Conservation (phyloP, 2,329 filamentous ascomycete species). For the Cryphonectria japonica region DNA sequence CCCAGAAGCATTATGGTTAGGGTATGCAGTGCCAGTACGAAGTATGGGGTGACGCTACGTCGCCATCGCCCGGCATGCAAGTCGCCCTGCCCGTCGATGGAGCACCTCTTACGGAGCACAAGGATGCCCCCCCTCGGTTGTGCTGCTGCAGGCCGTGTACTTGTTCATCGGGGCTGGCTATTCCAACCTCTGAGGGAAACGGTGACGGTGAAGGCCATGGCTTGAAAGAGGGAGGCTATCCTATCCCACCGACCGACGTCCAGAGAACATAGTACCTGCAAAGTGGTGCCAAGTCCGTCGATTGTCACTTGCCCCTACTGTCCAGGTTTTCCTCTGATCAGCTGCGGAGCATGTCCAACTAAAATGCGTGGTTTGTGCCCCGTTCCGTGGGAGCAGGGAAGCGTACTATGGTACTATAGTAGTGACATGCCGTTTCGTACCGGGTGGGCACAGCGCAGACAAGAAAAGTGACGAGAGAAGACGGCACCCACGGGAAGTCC, state of each 20-base stretch:
- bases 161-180: conserved; percentile 17
- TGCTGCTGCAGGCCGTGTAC: conserved; percentile 18
- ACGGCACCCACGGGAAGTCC: conserved; percentile 5
- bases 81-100: conserved; percentile 28
- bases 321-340: conserved; percentile 1
- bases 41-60: conserved; percentile 29
- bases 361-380: not conserved
- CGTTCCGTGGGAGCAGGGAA: not conserved
- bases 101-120: conserved; percentile 3
- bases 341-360: not conserved
- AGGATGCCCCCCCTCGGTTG: not conserved
- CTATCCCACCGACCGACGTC: not conserved
- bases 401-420: not conserved
- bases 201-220: not conserved
- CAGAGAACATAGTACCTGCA: not conserved
- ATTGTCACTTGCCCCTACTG: not conserved
- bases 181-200: not conserved
- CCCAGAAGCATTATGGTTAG: conserved; percentile 27
- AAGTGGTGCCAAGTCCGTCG: not conserved
- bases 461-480: not conserved
- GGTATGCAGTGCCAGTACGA: conserved; percentile 10
- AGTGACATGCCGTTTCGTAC: conserved; percentile 15
- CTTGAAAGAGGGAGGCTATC: not conserved
- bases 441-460: conserved; percentile 1
- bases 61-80: conserved; percentile 30